Conservation (phyloP, 345 rosid genomes). For the Citrus hindsii region DNA sequence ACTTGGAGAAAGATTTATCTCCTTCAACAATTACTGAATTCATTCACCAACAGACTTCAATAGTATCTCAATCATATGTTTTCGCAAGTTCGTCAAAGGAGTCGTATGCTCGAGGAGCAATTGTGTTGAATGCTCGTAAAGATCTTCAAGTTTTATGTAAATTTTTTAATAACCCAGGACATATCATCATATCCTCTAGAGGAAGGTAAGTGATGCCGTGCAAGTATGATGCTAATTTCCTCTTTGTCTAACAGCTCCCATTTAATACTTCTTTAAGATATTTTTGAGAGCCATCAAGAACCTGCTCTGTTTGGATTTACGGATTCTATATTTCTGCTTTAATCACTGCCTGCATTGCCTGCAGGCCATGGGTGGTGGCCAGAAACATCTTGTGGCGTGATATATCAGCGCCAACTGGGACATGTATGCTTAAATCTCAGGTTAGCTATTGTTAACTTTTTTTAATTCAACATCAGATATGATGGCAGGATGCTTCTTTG, state of each 20-base stretch:
- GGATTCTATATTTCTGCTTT: neutral
- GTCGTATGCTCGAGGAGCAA: slow-evolving; percentile 24
- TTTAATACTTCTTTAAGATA: neutral
- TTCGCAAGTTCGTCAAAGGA: slow-evolving; percentile 35
- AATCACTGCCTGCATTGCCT: neutral
- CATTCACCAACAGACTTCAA: slow-evolving; percentile 29
- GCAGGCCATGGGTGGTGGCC: slow-evolving; percentile 44
- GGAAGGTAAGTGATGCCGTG: slow-evolving; percentile 29
- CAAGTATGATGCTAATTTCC: neutral
- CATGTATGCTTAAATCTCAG: slow-evolving; percentile 15
- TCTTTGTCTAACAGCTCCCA: neutral
- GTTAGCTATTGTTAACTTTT: slow-evolving; percentile 15
- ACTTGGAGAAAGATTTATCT: slow-evolving; percentile 39
- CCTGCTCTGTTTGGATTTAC: neutral
- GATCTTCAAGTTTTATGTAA: slow-evolving; percentile 21
- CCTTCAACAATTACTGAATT: slow-evolving; percentile 34
- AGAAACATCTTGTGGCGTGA: slow-evolving; percentile 12
- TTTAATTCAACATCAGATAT: neutral
- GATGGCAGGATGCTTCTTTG: neutral
- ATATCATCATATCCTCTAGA: slow-evolving; percentile 30
- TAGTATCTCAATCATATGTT: slow-evolving; percentile 21
- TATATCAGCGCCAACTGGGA: slow-evolving; percentile 5
- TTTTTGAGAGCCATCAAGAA: neutral
- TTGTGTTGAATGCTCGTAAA: slow-evolving; percentile 22
- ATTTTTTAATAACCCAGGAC: slow-evolving; percentile 33